Evolutionary conservation across 345 rosid genomes (phyloP).

Genomic region (Alliaria petiolata): DNA sequence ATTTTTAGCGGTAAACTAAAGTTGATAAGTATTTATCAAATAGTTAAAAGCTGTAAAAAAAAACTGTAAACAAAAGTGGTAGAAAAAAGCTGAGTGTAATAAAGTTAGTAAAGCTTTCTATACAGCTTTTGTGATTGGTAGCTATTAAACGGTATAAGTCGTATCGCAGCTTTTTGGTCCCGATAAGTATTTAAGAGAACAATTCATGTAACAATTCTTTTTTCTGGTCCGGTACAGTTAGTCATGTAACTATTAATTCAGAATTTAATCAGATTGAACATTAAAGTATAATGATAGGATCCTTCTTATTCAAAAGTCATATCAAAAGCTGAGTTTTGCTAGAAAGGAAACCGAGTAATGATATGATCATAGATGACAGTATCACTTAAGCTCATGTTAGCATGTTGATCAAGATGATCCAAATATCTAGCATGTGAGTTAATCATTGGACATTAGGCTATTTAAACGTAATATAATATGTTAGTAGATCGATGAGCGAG

Average conservation of each 20-base stretch:
- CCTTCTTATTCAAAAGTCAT: not conserved
- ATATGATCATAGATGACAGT: not conserved
- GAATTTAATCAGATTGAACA: not conserved
- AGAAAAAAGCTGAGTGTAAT: too few species aligned
- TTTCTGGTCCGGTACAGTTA: not conserved
- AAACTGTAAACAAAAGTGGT: too few species aligned
- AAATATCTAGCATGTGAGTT: constrained; percentile 7
- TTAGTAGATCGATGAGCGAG: not conserved
- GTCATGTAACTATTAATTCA: not conserved
- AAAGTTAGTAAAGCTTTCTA: too few species aligned
- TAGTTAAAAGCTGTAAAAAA: too few species aligned
- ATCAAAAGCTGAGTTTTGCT: not conserved
- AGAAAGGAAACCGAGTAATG: constrained; percentile 1
- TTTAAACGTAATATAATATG: not conserved
- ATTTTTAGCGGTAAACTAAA: too few species aligned
- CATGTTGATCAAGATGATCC: constrained; percentile 14
- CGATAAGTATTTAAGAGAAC: not conserved
- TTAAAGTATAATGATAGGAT: not conserved
- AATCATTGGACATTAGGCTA: not conserved
- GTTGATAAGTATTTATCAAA: too few species aligned
- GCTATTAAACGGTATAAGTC: too few species aligned
- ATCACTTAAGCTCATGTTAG: constrained; percentile 2
- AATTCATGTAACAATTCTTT: not conserved
- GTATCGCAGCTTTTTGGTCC: too few species aligned
- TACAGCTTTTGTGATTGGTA: too few species aligned